phyloP scores from a whole-genome alignment of 2,329 filamentous ascomycete genomes.

The Monilinia laxa region DNA sequence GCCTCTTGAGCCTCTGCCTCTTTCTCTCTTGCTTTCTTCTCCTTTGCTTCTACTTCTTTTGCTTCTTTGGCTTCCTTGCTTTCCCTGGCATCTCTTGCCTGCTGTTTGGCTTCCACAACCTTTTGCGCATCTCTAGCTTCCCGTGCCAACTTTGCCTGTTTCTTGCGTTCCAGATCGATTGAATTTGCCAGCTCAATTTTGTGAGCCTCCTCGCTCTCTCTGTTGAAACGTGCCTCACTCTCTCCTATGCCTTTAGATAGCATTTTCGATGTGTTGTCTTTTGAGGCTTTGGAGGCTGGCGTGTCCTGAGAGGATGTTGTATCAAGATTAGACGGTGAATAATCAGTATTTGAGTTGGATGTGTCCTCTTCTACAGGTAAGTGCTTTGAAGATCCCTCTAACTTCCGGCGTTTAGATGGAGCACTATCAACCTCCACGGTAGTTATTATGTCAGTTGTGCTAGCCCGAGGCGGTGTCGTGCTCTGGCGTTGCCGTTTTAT shows the following conservation, averaged over 20 bases:
- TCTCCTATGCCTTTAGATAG: background rate
- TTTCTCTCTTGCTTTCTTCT: conserved; percentile 27
- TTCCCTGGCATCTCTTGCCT: conserved; percentile 32
- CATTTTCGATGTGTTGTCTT: background rate
- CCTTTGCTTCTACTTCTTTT: conserved; percentile 30
- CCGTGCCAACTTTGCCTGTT: conserved; percentile 30
- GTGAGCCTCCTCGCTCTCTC: conserved; percentile 36
- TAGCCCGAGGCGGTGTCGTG: conserved; percentile 53
- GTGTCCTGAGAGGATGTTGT: conserved; percentile 30
- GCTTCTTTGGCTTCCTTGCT: conserved; percentile 40
- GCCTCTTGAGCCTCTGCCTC: conserved; percentile 31
- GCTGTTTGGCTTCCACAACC: conserved; percentile 37
- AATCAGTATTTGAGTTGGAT: conserved; percentile 36
- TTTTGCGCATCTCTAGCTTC: conserved; percentile 33
- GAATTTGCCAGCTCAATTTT: conserved; percentile 35
- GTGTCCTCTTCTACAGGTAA: conserved; percentile 32
- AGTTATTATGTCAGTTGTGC: conserved; percentile 44
- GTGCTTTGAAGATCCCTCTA: conserved; percentile 45
- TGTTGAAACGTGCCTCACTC: conserved; percentile 41
- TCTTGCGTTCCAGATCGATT: conserved; percentile 31
- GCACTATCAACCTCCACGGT: conserved; percentile 55
- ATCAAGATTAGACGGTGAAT: conserved; percentile 29
- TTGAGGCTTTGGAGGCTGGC: background rate
- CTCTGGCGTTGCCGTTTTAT: conserved; percentile 61
- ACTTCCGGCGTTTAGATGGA: conserved; percentile 55